Evolutionary conservation across 768 basidiomycete genomes (phyloP), one percentile per base, ranked within the genome.

Genomic region (Bullera alba): DNA sequence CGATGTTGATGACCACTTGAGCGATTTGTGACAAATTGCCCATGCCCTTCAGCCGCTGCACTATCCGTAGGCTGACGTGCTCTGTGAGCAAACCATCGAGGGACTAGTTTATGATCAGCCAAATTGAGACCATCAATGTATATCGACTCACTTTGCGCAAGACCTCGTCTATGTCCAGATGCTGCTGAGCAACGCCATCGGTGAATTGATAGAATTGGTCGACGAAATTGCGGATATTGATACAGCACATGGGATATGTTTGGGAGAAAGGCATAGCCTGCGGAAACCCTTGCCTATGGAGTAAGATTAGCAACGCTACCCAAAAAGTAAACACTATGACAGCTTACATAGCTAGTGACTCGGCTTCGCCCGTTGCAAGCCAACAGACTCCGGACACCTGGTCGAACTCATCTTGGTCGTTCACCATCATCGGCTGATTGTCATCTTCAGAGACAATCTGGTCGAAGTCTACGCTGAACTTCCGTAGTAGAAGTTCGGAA

Each of bases 181-280:
- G 86, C 51, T 89, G 86, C 65, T 92, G 87, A 2, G 86, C 83
- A 4, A 95, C 86, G 7, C 93, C 93, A 60, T 99, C 95, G 0
- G 92, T 83, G 71, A 97, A 99, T 21, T 88, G 84, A 68, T 96
- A 93, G 75, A 95, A 97, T 61, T 88, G 89, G 60, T 91, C 86
- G 32, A 95, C 86, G 65, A 93, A 96, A 36, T 77, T 78, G 22
- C 88, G 83, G 52, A 93, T 86, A 83, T 93, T 75, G 76, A 87
- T 85, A 69, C 93, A 96, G 63, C 88, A 93, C n/a, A 86, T 76
- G 60, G 90, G 87, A 72, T 96, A 97, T 0, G 87, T 86, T 68
- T 87, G 85, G 0, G 93, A 97, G 87, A 93, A 99, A 1, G 95
- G 91, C 34, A 99, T 77, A 23, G 77, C 76, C 50, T 84, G 76